A percentile compares a stretch with the other conserved stretches of the same genome.
Conservation (phyloP, 2,329 filamentous ascomycete genomes). For the Corniculantispora saksenae region DNA sequence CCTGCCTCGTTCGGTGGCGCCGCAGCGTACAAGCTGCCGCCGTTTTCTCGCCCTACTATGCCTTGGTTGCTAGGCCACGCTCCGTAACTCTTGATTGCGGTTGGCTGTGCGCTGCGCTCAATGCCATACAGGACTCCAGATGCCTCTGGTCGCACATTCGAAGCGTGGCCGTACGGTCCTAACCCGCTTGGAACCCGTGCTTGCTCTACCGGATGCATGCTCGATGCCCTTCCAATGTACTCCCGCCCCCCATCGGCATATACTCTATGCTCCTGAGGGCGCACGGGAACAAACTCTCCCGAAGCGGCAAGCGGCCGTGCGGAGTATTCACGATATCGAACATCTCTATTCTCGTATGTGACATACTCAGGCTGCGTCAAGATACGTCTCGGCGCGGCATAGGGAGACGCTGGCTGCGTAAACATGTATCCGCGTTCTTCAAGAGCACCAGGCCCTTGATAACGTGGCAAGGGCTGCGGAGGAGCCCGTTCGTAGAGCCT, state of each 20-base stretch:
- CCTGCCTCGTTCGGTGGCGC: not conserved
- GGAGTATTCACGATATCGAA: slow-evolving; percentile 60
- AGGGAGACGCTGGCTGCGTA: slow-evolving; percentile 51
- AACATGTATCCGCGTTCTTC: slow-evolving; percentile 55
- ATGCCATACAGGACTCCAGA: slow-evolving; percentile 9
- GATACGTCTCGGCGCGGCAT: slow-evolving; percentile 53
- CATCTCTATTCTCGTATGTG: slow-evolving; percentile 53
- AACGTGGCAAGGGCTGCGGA: slow-evolving; percentile 52
- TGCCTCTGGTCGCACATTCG: slow-evolving; percentile 43
- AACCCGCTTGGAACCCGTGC: slow-evolving; percentile 42
- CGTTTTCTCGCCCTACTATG: not conserved
- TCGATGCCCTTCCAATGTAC: slow-evolving; percentile 56
- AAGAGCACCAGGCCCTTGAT: slow-evolving; percentile 47
- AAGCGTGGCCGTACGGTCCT: slow-evolving; percentile 45
- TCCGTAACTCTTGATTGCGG: slow-evolving; percentile 1
- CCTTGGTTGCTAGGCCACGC: slow-evolving; percentile 1
- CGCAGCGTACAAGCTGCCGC: not conserved
- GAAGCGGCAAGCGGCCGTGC: slow-evolving; percentile 46
- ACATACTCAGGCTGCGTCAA: slow-evolving; percentile 64
- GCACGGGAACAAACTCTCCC: slow-evolving; percentile 50
- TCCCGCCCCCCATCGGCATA: slow-evolving; percentile 53
- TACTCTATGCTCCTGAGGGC: slow-evolving; percentile 43
- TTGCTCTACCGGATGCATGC: slow-evolving; percentile 56
- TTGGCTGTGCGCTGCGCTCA: not conserved
- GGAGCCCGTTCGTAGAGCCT: slow-evolving; percentile 67